Evolutionary conservation across 805 yeast species (phyloP).

Genomic region (Metschnikowia peoriensis): DNA sequence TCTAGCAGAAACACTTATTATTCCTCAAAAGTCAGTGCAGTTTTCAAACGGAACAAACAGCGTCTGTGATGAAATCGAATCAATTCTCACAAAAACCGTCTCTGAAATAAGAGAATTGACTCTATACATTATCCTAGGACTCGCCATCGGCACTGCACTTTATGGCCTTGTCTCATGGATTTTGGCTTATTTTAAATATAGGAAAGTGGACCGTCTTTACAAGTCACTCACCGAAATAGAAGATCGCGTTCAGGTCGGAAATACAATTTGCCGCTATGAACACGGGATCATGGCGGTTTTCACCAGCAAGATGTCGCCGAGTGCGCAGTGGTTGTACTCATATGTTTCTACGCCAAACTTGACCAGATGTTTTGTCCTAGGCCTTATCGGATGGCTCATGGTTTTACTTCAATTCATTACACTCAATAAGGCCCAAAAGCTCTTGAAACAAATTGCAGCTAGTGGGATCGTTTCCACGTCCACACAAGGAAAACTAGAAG

Average conservation of each 20-base stretch:
- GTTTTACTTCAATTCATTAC: constrained; percentile 12
- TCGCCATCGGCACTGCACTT: constrained; percentile 2
- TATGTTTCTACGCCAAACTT: constrained; percentile 7
- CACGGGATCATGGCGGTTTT: constrained; percentile 10
- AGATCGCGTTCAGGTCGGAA: constrained; percentile 12
- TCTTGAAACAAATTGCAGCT: neutral
- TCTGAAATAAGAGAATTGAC: constrained; percentile 1
- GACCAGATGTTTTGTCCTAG: constrained; percentile 8
- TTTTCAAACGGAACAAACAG: neutral
- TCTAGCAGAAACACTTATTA: neutral
- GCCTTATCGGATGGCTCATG: constrained; percentile 8
- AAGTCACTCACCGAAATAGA: neutral
- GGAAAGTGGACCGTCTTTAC: constrained; percentile 4
- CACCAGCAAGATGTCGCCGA: constrained; percentile 2
- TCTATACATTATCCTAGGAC: constrained; percentile 6
- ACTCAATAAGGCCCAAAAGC: constrained; percentile 4
- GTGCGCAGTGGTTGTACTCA: constrained; percentile 10
- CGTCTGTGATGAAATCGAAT: constrained; percentile 4
- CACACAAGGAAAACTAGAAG: neutral
- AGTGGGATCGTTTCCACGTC: neutral
- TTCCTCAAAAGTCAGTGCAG: neutral
- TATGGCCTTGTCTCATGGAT: constrained; percentile 4
- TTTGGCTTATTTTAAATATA: constrained; percentile 3
- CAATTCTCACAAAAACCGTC: neutral
- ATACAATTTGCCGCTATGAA: constrained; percentile 6